These are phyloP conservation scores for Termitomyces sp. DNA, from an alignment of 1,284 basidiomycete species.

Conservation along the genomic window DNA sequence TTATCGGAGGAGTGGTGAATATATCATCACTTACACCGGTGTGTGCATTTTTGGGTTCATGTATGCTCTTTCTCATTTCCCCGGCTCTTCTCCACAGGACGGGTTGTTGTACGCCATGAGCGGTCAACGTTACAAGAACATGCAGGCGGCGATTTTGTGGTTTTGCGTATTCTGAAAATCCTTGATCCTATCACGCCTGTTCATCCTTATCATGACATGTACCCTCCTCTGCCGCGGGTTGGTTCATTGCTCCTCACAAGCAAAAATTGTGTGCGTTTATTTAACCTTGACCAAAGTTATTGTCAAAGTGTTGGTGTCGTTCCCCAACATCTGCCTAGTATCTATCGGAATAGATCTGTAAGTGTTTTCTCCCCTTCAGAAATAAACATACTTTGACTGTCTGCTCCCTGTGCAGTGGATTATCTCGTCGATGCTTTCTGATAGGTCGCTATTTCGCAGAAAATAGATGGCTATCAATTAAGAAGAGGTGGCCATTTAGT, in stretches of 20 bases:
- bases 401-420: background rate
- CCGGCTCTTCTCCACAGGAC: background rate
- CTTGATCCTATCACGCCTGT: constrained; percentile 2
- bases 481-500: too few species aligned
- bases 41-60: too few species aligned
- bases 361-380: background rate
- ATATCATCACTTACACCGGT: background rate
- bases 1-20: too few species aligned
- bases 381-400: background rate
- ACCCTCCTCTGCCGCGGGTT: background rate
- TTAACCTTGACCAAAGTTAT: background rate
- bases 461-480: too few species aligned
- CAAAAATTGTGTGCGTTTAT: background rate
- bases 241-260: background rate
- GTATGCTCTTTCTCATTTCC: too few species aligned
- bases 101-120: constrained; percentile 3
- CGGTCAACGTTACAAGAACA: constrained; percentile 1
- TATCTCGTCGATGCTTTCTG: too few species aligned
- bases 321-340: background rate
- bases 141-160: background rate
- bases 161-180: constrained; percentile 3
- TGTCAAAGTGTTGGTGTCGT: background rate
- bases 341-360: background rate
- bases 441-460: too few species aligned
- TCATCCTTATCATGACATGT: background rate